These are phyloP conservation scores for Penicillium turbatum DNA, from an alignment of 495 filamentous ascomycete genomes.

Conservation along the genomic window DNA sequence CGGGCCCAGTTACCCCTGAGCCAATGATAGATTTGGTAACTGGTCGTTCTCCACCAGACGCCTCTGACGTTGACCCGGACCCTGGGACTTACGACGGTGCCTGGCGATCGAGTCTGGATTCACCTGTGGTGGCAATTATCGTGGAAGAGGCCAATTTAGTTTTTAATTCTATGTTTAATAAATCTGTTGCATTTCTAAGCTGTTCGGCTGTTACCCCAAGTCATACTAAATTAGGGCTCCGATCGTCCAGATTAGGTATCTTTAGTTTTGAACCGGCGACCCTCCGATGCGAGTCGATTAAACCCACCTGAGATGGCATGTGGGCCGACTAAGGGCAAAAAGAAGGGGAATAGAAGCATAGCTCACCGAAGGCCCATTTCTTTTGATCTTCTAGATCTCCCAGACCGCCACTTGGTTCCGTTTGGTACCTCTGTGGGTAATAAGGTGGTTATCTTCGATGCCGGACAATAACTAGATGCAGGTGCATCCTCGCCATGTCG, in stretches of 20 bases:
- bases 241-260: background rate
- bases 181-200: too few species aligned
- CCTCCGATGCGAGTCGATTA: background rate
- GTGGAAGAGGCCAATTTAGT: background rate
- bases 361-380: background rate
- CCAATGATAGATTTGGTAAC: background rate
- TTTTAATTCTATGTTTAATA: background rate
- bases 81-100: slow-evolving; percentile 6
- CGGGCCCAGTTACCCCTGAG: background rate
- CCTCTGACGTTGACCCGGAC: slow-evolving; percentile 23
- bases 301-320: background rate
- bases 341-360: background rate
- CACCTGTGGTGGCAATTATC: slow-evolving; percentile 12
- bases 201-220: background rate
- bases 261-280: background rate
- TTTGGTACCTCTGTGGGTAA: slow-evolving; percentile 15
- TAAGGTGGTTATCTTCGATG: background rate
- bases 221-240: background rate
- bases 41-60: slow-evolving; percentile 1
- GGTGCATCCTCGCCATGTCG: background rate
- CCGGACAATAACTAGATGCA: background rate
- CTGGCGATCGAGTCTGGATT: slow-evolving; percentile 26
- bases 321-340: background rate
- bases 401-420: slow-evolving; percentile 16
- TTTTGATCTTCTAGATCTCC: slow-evolving; percentile 15